phyloP scores from a whole-genome alignment of 495 filamentous ascomycete genomes.

The Staphylotrichum longicolle region DNA sequence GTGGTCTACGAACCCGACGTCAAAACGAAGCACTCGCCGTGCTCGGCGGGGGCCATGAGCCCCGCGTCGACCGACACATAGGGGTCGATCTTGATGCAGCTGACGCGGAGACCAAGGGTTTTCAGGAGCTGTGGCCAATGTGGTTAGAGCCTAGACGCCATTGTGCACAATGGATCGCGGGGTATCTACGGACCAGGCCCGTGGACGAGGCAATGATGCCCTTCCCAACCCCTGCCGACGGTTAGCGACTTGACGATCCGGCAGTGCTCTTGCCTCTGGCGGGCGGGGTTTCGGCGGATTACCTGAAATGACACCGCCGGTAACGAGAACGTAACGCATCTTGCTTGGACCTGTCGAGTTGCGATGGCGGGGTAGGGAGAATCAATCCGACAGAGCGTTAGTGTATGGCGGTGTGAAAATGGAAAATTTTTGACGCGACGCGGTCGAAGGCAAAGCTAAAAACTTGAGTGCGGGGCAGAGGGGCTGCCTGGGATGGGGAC shows the following conservation, averaged over 20 bases:
- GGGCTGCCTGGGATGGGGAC: background rate
- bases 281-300: constrained; percentile 7
- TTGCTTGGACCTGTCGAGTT: constrained; percentile 16
- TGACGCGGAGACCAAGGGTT: constrained; percentile 68
- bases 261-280: too few relatives aligned
- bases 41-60: constrained; percentile 62
- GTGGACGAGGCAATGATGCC: constrained; percentile 36
- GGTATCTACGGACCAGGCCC: constrained; percentile 21
- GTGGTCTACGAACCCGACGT: constrained; percentile 8
- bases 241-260: constrained; percentile 5
- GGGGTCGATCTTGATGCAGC: constrained; percentile 62
- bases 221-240: constrained; percentile 28
- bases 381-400: constrained; percentile 5
- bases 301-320: constrained; percentile 28
- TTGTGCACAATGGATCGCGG: background rate
- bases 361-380: background rate
- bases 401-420: constrained; percentile 17
- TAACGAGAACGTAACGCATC: constrained; percentile 29
- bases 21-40: constrained; percentile 46
- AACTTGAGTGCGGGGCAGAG: constrained; percentile 16
- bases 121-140: constrained; percentile 66
- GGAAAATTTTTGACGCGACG: constrained; percentile 23
- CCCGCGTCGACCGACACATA: constrained; percentile 88
- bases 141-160: constrained; percentile 17
- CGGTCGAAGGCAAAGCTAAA: constrained; percentile 13